A percentile compares a stretch with the other conserved stretches of the same genome.
Conservation (phyloP, 306 rosid species). For the Dicorynia guianensis region DNA sequence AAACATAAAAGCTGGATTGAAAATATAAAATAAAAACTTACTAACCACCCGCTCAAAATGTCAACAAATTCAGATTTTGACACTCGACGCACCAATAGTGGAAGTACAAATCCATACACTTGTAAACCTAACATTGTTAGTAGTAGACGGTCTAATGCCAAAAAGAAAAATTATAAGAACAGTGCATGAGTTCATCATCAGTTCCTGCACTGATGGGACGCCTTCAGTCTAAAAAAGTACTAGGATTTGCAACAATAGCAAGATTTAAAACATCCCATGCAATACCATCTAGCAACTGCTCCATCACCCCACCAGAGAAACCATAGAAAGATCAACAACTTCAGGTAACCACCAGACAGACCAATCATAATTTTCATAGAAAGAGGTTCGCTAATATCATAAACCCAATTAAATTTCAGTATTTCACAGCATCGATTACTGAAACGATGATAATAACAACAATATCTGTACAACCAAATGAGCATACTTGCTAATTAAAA, state of each 20-base stretch:
- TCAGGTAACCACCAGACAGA: not conserved
- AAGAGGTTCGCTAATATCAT: not conserved
- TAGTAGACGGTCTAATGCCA: not conserved
- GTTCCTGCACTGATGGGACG: too few relatives aligned
- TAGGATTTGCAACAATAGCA: not conserved
- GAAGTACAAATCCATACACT: not conserved
- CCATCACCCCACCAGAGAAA: conserved; percentile 10
- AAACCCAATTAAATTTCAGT: conserved; percentile 1
- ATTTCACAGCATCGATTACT: not conserved
- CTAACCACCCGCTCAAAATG: conserved; percentile 9
- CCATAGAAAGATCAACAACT: not conserved
- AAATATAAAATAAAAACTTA: not conserved
- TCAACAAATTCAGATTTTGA: conserved; percentile 1
- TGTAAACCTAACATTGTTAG: not conserved
- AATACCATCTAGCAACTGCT: not conserved
- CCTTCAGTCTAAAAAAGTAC: not conserved
- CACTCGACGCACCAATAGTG: not conserved
- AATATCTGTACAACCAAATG: not conserved
- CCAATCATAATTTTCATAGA: not conserved
- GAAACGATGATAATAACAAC: not conserved
- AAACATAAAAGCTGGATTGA: not conserved
- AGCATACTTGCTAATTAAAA: not conserved
- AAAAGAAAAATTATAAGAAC: not conserved
- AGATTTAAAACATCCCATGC: not conserved
- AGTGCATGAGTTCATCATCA: too few relatives aligned